Conservation (phyloP, 306 rosid genomes). For the Vigna reflexopilosa region DNA sequence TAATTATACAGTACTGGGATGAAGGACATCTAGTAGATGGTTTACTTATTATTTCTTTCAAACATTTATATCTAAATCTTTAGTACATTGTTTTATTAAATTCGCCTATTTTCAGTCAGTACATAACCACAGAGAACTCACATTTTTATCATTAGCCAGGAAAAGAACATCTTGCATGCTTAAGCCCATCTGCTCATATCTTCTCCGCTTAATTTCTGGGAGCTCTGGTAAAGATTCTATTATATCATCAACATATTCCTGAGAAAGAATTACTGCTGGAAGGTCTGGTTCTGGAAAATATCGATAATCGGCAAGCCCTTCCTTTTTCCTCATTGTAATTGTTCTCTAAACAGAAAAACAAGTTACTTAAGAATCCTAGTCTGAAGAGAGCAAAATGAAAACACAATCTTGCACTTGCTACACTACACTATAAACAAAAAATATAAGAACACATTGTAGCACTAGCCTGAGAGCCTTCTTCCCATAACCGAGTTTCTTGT, state of each 20-base stretch:
- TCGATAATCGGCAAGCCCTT: constrained; percentile 97
- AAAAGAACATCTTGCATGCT: constrained; percentile 96
- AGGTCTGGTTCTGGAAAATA: constrained; percentile 99
- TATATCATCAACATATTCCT: constrained; percentile 72
- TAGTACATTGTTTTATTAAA: neutral
- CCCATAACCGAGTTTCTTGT: constrained; percentile 96
- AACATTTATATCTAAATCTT: constrained; percentile 15
- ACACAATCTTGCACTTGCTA: constrained; percentile 31
- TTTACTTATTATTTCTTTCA: neutral
- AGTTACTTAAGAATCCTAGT: constrained; percentile 40
- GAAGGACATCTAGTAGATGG: no score
- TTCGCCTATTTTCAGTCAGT: neutral
- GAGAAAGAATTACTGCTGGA: constrained; percentile 76
- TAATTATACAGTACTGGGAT: no score
- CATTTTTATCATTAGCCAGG: constrained; percentile 83
- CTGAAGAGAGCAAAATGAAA: constrained; percentile 45
- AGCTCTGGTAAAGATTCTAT: constrained; percentile 80
- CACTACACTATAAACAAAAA: constrained; percentile 33
- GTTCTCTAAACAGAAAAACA: constrained; percentile 65
- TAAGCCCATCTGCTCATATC: constrained; percentile 84
- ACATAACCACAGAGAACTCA: constrained; percentile 52
- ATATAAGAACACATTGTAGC: constrained; percentile 39
- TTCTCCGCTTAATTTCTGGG: constrained; percentile 89
- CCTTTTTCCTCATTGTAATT: constrained; percentile 96
- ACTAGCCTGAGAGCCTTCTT: constrained; percentile 90